Evolutionary conservation across 495 filamentous ascomycete species (phyloP).

Genomic region (Neurospora tetraspora): DNA sequence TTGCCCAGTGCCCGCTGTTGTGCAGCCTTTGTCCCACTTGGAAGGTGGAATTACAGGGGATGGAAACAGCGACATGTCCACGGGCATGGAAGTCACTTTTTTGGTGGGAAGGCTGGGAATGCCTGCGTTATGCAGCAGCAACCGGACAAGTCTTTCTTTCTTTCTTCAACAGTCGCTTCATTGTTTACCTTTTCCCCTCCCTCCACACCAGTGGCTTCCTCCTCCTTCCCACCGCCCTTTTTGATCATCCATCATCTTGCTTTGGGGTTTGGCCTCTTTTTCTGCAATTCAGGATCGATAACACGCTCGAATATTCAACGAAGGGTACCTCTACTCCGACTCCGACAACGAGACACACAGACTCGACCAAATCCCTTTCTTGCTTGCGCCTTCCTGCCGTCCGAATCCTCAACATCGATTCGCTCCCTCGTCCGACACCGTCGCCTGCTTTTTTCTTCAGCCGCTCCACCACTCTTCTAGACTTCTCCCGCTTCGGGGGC

Average conservation of each 20-base stretch:
- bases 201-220: not conserved
- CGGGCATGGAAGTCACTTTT: not conserved
- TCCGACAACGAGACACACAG: not conserved
- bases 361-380: not conserved
- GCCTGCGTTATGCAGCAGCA: not conserved
- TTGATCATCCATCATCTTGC: not conserved
- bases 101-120: not conserved
- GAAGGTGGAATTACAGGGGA: not conserved
- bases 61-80: not conserved
- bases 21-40: not conserved
- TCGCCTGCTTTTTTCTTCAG: not conserved
- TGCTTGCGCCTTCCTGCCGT: not conserved
- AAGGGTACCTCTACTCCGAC: not conserved
- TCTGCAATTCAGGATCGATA: not conserved
- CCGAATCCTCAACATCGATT: not conserved
- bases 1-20: not conserved
- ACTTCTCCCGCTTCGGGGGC: not conserved
- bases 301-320: not conserved
- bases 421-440: not conserved
- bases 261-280: not conserved
- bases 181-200: not conserved
- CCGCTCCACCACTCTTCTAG: not conserved
- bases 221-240: not conserved
- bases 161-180: not conserved
- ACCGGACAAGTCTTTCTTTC: not conserved